Conservation (phyloP, 108 stramenopile species). For the Poteriospumella lacustris region DNA sequence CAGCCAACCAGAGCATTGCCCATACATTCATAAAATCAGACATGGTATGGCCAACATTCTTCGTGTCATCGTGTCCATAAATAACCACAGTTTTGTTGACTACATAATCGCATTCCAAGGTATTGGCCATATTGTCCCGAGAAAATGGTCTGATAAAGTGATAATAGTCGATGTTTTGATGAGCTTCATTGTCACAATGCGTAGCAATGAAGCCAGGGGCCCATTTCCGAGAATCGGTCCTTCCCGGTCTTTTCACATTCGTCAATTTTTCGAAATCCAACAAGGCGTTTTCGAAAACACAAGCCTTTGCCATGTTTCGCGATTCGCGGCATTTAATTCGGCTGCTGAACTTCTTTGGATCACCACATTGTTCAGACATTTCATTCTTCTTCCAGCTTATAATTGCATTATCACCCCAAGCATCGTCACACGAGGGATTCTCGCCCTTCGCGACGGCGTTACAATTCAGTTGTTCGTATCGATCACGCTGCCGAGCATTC, state of each 20-base stretch:
- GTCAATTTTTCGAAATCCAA: background rate
- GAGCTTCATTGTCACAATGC: background rate
- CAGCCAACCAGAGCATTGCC: slow-evolving; percentile 10
- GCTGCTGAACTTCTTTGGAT: background rate
- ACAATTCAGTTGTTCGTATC: background rate
- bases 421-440: slow-evolving; percentile 45
- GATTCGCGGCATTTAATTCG: background rate
- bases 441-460: background rate
- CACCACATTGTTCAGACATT: background rate
- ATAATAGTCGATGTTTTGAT: slow-evolving; percentile 1
- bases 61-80: background rate
- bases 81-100: background rate
- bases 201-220: background rate
- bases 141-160: background rate
- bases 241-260: slow-evolving; percentile 13
- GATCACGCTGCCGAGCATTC: background rate
- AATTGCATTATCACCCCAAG: slow-evolving; percentile 32
- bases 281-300: slow-evolving; percentile 1
- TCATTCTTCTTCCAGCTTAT: slow-evolving; percentile 12
- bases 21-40: slow-evolving; percentile 18
- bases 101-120: background rate
- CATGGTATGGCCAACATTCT: slow-evolving; percentile 7
- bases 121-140: background rate
- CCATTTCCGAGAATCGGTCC: slow-evolving; percentile 13
- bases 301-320: background rate